Evolutionary conservation across 352 stramenopile genomes (phyloP).

Genomic region (Phytopythium montanum): DNA sequence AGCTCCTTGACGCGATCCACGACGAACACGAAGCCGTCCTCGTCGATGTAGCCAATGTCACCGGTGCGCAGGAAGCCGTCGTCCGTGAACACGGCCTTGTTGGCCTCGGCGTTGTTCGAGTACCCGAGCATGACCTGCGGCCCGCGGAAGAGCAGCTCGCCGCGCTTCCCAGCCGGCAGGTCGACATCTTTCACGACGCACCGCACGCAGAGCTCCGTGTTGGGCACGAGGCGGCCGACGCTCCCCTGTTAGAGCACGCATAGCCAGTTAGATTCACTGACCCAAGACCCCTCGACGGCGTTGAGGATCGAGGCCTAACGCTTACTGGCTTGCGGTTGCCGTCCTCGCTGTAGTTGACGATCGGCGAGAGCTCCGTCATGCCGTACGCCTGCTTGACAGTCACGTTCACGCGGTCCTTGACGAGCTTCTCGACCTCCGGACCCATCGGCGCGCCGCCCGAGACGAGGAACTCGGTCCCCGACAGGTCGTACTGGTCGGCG

Average conservation of each 20-base stretch:
- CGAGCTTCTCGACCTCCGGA: no score
- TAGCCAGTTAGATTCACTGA: no score
- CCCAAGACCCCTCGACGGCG: no score
- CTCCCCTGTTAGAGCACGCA: slow-evolving; percentile 15
- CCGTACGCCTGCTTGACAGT: no score
- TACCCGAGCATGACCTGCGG: slow-evolving; percentile 95
- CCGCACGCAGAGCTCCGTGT: slow-evolving; percentile 37
- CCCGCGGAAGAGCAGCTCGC: slow-evolving; percentile 87
- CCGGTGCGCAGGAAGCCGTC: slow-evolving; percentile 82
- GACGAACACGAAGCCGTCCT: slow-evolving; percentile 90
- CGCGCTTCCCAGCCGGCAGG: slow-evolving; percentile 29
- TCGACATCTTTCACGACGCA: slow-evolving; percentile 12
- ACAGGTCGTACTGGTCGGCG: no score
- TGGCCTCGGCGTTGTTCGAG: slow-evolving; percentile 84
- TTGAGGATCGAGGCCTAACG: no score
- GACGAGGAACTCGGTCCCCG: no score
- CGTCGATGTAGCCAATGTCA: slow-evolving; percentile 89
- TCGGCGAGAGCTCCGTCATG: no score
- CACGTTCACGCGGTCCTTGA: no score
- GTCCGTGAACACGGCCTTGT: slow-evolving; percentile 63
- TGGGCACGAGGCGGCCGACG: slow-evolving; percentile 52
- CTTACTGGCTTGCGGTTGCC: no score
- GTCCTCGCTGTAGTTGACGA: no score
- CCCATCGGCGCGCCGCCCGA: no score
- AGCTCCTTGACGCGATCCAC: slow-evolving; percentile 93